A percentile compares a stretch with the other conserved stretches of the same genome.
phyloP scores from a whole-genome alignment of 805 yeast species.

The Zygoascus bituminiphila region DNA sequence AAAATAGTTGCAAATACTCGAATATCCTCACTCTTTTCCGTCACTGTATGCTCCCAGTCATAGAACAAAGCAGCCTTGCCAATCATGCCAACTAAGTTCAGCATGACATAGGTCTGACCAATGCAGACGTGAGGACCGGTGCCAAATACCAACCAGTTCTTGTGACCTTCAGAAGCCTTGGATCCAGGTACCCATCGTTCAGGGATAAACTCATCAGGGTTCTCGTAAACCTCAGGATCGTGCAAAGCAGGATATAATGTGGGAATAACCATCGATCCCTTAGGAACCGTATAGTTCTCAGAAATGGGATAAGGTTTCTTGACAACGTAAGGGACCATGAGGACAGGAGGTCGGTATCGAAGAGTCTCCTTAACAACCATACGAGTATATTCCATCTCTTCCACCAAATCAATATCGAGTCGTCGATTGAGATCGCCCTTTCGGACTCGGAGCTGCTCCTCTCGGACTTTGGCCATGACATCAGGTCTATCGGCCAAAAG shows the following conservation, averaged over 20 bases:
- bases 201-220: slow-evolving; percentile 91
- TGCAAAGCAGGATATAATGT: slow-evolving; percentile 92
- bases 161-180: slow-evolving; percentile 63
- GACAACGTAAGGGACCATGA: slow-evolving; percentile 95
- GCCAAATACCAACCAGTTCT: slow-evolving; percentile 95
- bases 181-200: slow-evolving; percentile 86
- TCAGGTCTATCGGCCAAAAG: slow-evolving; percentile 94
- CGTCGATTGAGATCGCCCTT: slow-evolving; percentile 58
- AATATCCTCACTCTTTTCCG: slow-evolving; percentile 81
- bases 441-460: slow-evolving; percentile 83
- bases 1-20: slow-evolving; percentile 96
- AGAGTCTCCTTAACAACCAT: slow-evolving; percentile 88
- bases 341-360: slow-evolving; percentile 93
- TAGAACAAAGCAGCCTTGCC: slow-evolving; percentile 83
- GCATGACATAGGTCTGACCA: slow-evolving; percentile 89
- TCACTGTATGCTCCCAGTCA: slow-evolving; percentile 74
- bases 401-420: slow-evolving; percentile 65
- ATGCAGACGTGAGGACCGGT: slow-evolving; percentile 95
- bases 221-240: slow-evolving; percentile 92
- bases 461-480: slow-evolving; percentile 73
- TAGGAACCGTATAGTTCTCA: slow-evolving; percentile 82
- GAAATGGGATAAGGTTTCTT: slow-evolving; percentile 81
- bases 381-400: slow-evolving; percentile 77
- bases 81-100: slow-evolving; percentile 79
- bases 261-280: slow-evolving; percentile 95